Base-by-base conservation (phyloP, 495 filamentous ascomycete genomes). In the Clohesyomyces aquaticus region DNA sequence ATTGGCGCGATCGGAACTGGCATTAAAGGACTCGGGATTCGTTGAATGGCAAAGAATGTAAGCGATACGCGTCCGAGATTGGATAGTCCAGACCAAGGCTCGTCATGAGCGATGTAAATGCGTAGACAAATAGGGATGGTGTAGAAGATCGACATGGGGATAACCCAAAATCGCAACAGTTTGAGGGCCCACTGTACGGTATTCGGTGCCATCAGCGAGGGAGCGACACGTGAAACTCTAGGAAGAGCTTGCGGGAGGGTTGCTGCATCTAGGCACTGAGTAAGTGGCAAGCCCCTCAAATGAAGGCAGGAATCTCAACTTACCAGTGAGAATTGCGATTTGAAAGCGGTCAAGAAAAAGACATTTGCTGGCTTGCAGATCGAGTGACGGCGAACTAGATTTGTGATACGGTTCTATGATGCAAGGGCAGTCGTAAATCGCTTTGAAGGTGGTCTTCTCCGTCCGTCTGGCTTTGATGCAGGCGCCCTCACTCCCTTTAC, bases 11-110 rank as follows among this genome's bases (percentile, higher is more conserved):
- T 32, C 3, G 56, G 56, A 2, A 49, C 1, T 18, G 41, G 4
- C 4, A 25, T 18, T 28, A 59, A 23, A 2, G 56, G 56, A 59
- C 11, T 35, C 2, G 25, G 42, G 22, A 48, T 25, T 12, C 43
- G 41, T 43, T 49, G 43, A 12, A 59, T 21, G 4, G 10, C 35
- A 43, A 56, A 56, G 4, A 35, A 12, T 14, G 45, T 25, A 3
- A 56, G n/a, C 16, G 53, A 56, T 9, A 35, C 35, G 2, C 38
- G 8, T 3, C 53, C 53, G 3, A 45, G 12, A 14, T 1, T 26
- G 1, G 53, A 56, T 8, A 56, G 29, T 4, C 6, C 19, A 25
- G 29, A 22, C 53, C 53, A 56, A 4, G 2, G 11, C 3, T 3
- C 22, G 2, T 45, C 1, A 4, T 18, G n/a, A 8, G 53, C 53